Percentiles rank a stretch among this genome's conserved stretches.
Evolutionary conservation across 2,329 filamentous ascomycete genomes (phyloP).

Genomic region (Aureobasidium sp.): DNA sequence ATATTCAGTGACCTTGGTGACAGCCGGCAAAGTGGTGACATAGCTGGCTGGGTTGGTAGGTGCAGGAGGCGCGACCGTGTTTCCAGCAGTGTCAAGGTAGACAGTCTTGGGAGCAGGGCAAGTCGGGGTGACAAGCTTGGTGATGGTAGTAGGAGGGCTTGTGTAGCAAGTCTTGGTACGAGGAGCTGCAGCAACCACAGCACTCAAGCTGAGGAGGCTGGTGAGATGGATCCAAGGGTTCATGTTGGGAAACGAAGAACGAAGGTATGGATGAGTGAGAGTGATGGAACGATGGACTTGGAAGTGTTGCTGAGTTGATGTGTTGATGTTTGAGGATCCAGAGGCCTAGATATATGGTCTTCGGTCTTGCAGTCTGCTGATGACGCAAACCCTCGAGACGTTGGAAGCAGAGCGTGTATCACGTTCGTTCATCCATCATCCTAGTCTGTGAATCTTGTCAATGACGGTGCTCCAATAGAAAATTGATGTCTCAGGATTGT

Average conservation of each 20-base stretch:
- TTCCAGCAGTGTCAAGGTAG: neutral
- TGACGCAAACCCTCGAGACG: neutral
- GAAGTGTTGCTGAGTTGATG: neutral
- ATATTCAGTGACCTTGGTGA: neutral
- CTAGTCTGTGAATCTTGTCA: too few species aligned
- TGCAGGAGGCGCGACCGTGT: neutral
- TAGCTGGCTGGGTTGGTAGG: neutral
- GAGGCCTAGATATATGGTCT: neutral
- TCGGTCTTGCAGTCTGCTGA: neutral
- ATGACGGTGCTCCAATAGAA: neutral
- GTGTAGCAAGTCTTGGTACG: conserved; percentile 6
- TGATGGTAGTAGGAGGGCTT: neutral
- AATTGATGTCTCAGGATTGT: neutral
- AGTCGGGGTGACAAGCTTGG: neutral
- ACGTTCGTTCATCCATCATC: neutral
- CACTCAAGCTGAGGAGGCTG: neutral
- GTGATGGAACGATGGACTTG: neutral
- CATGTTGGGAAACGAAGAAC: neutral
- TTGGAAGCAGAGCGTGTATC: neutral
- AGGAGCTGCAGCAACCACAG: conserved; percentile 1
- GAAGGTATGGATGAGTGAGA: neutral
- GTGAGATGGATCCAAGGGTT: conserved; percentile 5
- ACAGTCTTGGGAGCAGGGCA: conserved; percentile 7
- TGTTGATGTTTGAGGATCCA: neutral
- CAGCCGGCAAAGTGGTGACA: neutral